Evolutionary conservation across 73 alveolate genomes (phyloP), one percentile per base, ranked within the genome.

Genomic region (Effrenium voratum): DNA sequence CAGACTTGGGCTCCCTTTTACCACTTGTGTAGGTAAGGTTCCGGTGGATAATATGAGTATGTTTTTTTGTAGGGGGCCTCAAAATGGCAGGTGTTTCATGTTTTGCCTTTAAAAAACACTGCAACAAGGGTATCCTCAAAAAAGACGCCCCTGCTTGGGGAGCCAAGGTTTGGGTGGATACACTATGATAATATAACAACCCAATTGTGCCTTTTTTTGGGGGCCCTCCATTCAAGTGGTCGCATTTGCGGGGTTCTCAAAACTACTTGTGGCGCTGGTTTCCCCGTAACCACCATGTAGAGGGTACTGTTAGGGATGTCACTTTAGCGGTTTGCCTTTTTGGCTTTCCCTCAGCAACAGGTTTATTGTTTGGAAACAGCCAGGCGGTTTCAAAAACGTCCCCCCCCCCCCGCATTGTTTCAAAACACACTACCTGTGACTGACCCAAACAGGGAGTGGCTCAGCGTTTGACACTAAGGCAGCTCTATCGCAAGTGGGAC

Each of bases 401-500:
- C 63, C 63, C 63, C n/a, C n/a, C n/a, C 12, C 75, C 36, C 75
- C 15, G 5, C 75, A 60, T 36, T 16, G 41, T 28, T 2, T 63
- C 49, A 1, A 70, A 1, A 4, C 81, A 43, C 49, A 26, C 6
- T 28, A 45, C 41, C 52, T 36, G 28, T 28, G 41, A 43, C 59
- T 40, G 38, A 5, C n/a, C n/a, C 57, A 5, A 40, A 24, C 40
- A 36, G 41, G 26, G 80, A 8, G 40, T 36, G 38, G 19, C 22
- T 34, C 34, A 45, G 24, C 59, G 38, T 50, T 24, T 55, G 68
- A 44, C 41, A 8, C 68, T 32, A 30, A 90, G 97, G 97, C 76
- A 90, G 55, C 86, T 90, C 59, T 90, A 68, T 76, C n/a, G 43
- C 76, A 90, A 70, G 87, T 90, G 97, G 97, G 80, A 68, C 97